phyloP scores from a whole-genome alignment of 306 rosid species.

The Citrullus amarus region DNA sequence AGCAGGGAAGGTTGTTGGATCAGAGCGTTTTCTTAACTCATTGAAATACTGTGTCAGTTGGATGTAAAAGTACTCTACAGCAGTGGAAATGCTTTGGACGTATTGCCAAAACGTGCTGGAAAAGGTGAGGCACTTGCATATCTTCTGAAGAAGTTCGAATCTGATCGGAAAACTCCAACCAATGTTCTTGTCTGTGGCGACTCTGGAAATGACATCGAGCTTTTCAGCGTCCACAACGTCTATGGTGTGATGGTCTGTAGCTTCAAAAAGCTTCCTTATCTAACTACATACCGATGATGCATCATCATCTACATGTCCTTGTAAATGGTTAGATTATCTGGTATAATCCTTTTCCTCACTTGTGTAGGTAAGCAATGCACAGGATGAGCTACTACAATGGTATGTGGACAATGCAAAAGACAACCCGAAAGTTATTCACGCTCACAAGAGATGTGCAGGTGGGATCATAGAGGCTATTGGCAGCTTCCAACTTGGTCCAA shows the following conservation, averaged over 20 bases:
- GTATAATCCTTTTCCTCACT: background rate
- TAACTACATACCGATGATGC: too few species aligned
- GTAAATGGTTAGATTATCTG: background rate
- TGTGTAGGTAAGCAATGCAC: constrained; percentile 61
- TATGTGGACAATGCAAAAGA: constrained; percentile 33
- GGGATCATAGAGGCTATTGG: constrained; percentile 74
- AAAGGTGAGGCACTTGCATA: constrained; percentile 66
- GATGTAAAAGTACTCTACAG: constrained; percentile 74
- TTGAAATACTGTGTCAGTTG: constrained; percentile 27
- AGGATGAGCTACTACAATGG: constrained; percentile 69
- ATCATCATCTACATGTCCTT: background rate
- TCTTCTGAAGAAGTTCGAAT: constrained; percentile 37
- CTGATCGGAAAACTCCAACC: constrained; percentile 30
- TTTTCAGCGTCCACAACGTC: constrained; percentile 42
- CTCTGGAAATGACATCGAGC: constrained; percentile 79
- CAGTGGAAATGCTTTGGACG: constrained; percentile 58
- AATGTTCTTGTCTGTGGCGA: constrained; percentile 87
- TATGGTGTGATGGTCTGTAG: constrained; percentile 70
- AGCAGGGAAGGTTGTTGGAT: background rate
- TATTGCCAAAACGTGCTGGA: constrained; percentile 68
- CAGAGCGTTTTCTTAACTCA: background rate
- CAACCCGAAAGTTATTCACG: constrained; percentile 35
- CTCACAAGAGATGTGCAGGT: constrained; percentile 70
- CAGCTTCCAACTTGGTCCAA: constrained; percentile 50
- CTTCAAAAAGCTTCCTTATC: background rate